Conservation (phyloP, 139 green algal species). For the Tetraselmis striata region DNA sequence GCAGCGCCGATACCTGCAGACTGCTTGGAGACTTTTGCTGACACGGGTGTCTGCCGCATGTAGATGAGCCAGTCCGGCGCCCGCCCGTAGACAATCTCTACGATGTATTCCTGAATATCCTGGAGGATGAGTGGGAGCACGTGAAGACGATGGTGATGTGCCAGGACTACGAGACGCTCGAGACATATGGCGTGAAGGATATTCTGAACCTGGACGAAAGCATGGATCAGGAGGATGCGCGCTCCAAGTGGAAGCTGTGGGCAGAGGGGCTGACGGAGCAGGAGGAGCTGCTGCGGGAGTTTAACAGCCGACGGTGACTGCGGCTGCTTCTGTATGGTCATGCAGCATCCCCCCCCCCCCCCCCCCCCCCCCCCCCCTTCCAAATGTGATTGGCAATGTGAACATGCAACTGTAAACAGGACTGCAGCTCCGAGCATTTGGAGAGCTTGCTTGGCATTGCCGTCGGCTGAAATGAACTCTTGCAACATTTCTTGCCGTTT, state of each 20-base stretch:
- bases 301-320: neutral
- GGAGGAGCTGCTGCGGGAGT: neutral
- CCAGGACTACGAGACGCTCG: constrained; percentile 33
- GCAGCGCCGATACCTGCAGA: no score
- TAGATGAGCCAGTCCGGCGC: neutral
- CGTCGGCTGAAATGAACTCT: no score
- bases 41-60: no score
- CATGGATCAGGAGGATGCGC: neutral
- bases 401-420: no score
- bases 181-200: constrained; percentile 1
- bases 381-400: no score
- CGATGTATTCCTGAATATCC: constrained; percentile 19
- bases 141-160: constrained; percentile 88
- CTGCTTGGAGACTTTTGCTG: no score
- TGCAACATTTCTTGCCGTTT: no score
- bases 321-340: no score
- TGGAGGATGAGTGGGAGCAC: constrained; percentile 88
- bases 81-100: neutral
- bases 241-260: neutral
- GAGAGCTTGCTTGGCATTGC: no score
- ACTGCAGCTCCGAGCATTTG: no score
- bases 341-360: no score
- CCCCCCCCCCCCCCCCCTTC: no score
- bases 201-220: neutral
- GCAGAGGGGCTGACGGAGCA: neutral